These are phyloP conservation scores for Ceratocystis cacaofunesta DNA, from an alignment of 2,329 filamentous ascomycete species.

Conservation along the genomic window DNA sequence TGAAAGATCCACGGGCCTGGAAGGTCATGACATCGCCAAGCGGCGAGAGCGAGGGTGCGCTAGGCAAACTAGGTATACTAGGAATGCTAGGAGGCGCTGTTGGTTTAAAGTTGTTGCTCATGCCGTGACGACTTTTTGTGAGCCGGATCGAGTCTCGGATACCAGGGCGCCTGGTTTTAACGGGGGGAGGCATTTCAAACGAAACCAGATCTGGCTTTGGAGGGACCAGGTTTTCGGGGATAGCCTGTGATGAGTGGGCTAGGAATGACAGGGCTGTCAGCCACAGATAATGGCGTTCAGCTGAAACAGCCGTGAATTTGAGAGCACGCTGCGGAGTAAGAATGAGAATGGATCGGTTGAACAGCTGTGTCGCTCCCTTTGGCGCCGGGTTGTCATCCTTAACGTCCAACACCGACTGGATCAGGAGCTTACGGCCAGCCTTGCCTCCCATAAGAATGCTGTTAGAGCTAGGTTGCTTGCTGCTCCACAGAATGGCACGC, in stretches of 20 bases:
- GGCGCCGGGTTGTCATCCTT: slow-evolving; percentile 83
- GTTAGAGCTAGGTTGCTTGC: slow-evolving; percentile 83
- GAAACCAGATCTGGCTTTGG: slow-evolving; percentile 34
- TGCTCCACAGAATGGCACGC: slow-evolving; percentile 92
- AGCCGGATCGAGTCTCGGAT: slow-evolving; percentile 84
- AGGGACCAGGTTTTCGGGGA: slow-evolving; percentile 55
- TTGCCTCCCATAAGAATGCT: slow-evolving; percentile 74
- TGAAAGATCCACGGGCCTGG: slow-evolving; percentile 28
- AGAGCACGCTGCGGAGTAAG: slow-evolving; percentile 83
- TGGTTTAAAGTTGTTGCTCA: slow-evolving; percentile 23
- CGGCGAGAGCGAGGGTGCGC: slow-evolving; percentile 19
- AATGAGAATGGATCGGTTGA: slow-evolving; percentile 89
- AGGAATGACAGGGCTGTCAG: slow-evolving; percentile 88
- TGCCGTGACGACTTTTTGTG: slow-evolving; percentile 46
- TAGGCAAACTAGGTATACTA: slow-evolving; percentile 37
- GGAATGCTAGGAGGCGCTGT: slow-evolving; percentile 36
- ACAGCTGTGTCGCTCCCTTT: slow-evolving; percentile 50
- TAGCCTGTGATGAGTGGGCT: slow-evolving; percentile 69
- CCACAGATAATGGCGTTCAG: slow-evolving; percentile 89
- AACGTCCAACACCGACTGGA: slow-evolving; percentile 93
- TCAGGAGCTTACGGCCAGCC: slow-evolving; percentile 81
- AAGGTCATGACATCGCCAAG: slow-evolving; percentile 13
- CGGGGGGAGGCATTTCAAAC: slow-evolving; percentile 34
- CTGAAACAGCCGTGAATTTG: slow-evolving; percentile 76
- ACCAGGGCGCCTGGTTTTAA: slow-evolving; percentile 35